Base-by-base conservation (phyloP, 108 stramenopile species). In the Stephanodiscus minutulus region DNA sequence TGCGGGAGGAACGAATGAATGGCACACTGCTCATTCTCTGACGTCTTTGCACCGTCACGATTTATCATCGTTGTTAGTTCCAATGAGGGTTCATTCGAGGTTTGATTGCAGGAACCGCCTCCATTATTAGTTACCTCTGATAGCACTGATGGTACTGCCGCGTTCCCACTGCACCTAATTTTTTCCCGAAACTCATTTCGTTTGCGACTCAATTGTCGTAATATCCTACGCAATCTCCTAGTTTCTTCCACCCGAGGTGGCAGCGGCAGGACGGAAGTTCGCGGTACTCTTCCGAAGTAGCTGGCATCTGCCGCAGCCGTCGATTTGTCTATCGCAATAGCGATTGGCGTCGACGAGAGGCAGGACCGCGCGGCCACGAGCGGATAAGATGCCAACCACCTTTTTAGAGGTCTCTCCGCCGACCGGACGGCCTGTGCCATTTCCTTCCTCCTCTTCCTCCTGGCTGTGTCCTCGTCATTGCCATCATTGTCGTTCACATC, bases 1-100 rank as follows among this genome's bases (percentile, higher is more conserved):
- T 49, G 48, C 15, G 79, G 79, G 13, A 80, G 50, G 53, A 80
- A 56, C 25, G 79, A 72, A 57, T 80, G 54, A 27, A 68, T 64
- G n/a, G 57, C 72, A 25, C 64, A 27, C 59, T 58, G 59, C 64
- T 80, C 66, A 31, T 44, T 35, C 12, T 76, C 67, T 4, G 64
- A 44, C 43, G 43, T 64, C 22, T 61, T 33, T 21, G 15, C 60
- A 61, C 60, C 2, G 18, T 48, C 64, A 25, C 46, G 50, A 36
- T 58, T 35, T 1, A 58, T 67, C 3, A 11, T 37, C 57, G 7
- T 33, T 7, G 8, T 58, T 39, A 20, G 66, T 18, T 28, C 29
- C 29, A 62, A 9, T 5, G 46, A 49, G 8, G 18, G 13, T 18
- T 50, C 59, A 61, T 59, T 66, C 3, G 29, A 28, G 13, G 22